Conservation (phyloP, 306 rosid genomes). For the Cucurbita maxima region DNA sequence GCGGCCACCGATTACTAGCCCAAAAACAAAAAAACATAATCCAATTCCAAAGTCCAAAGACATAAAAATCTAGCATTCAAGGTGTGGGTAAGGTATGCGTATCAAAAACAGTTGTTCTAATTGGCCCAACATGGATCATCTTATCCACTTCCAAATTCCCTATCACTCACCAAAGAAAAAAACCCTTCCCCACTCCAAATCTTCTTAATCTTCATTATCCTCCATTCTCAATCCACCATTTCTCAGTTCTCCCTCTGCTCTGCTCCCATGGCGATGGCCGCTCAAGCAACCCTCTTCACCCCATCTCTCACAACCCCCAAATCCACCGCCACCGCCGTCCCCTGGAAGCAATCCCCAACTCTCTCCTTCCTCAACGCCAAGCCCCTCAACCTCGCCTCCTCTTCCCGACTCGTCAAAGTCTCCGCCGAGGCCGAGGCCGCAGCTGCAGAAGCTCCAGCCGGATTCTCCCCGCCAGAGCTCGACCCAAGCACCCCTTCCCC, state of each 20-base stretch:
- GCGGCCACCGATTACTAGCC: too few species aligned
- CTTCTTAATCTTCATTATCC: background rate
- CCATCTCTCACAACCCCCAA: slow-evolving; percentile 39
- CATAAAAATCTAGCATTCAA: background rate
- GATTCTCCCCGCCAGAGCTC: slow-evolving; percentile 76
- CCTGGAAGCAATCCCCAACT: slow-evolving; percentile 51
- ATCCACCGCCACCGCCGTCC: slow-evolving; percentile 14
- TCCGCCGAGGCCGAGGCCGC: slow-evolving; percentile 21
- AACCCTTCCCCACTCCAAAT: too few species aligned
- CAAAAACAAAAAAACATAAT: too few species aligned
- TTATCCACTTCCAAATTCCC: slow-evolving; percentile 34
- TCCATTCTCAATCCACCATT: background rate
- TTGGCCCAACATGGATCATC: slow-evolving; percentile 43
- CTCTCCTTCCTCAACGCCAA: slow-evolving; percentile 36
- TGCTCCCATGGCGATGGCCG: slow-evolving; percentile 55
- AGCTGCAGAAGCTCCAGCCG: slow-evolving; percentile 48
- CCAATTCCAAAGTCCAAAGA: too few species aligned
- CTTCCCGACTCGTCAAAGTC: slow-evolving; percentile 20
- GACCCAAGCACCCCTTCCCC: slow-evolving; percentile 97
- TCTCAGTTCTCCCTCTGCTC: background rate
- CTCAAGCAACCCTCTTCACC: slow-evolving; percentile 78
- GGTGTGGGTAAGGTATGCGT: slow-evolving; percentile 6
- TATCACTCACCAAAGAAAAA: slow-evolving; percentile 14
- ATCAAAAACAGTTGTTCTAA: slow-evolving; percentile 32
- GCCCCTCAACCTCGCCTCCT: slow-evolving; percentile 22